These are phyloP conservation scores for Suhomyces kilbournensis DNA, from an alignment of 805 yeast species.

Conservation along the genomic window DNA sequence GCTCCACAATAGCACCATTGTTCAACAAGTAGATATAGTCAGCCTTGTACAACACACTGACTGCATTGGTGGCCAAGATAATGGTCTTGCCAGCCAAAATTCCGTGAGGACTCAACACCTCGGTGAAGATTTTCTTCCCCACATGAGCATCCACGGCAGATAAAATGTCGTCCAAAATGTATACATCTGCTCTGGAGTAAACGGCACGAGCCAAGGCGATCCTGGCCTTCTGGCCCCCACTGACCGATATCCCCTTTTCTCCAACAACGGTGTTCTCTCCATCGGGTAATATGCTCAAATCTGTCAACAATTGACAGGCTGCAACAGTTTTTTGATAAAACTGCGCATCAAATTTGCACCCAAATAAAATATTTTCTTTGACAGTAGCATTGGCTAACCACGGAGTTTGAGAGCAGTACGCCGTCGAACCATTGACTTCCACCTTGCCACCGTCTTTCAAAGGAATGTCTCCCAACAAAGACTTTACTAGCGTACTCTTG, in stretches of 20 bases:
- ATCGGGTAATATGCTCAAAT: constrained; percentile 47
- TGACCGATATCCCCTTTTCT: constrained; percentile 58
- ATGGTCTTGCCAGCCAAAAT: constrained; percentile 51
- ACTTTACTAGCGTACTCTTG: constrained; percentile 55
- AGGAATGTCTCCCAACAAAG: constrained; percentile 55
- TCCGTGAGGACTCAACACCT: constrained; percentile 48
- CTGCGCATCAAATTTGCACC: constrained; percentile 40
- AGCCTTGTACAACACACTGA: constrained; percentile 55
- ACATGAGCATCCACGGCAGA: constrained; percentile 76
- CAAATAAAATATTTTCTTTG: constrained; percentile 51
- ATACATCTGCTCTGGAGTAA: constrained; percentile 57
- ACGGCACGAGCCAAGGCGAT: constrained; percentile 68
- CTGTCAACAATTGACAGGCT: constrained; percentile 50
- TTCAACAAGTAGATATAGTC: constrained; percentile 59
- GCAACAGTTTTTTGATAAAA: constrained; percentile 42
- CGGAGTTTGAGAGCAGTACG: constrained; percentile 61
- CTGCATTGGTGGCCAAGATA: constrained; percentile 57
- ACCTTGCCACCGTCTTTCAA: constrained; percentile 20
- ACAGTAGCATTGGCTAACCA: constrained; percentile 53
- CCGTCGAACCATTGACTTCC: constrained; percentile 41
- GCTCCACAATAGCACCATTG: constrained; percentile 53
- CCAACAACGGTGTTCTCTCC: constrained; percentile 57
- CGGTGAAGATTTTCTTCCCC: constrained; percentile 50
- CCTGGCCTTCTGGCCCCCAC: constrained; percentile 66
- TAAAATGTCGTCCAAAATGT: constrained; percentile 61